Evolutionary conservation across 768 basidiomycete species (phyloP).

Genomic region (Fibroporia radiculosa): DNA sequence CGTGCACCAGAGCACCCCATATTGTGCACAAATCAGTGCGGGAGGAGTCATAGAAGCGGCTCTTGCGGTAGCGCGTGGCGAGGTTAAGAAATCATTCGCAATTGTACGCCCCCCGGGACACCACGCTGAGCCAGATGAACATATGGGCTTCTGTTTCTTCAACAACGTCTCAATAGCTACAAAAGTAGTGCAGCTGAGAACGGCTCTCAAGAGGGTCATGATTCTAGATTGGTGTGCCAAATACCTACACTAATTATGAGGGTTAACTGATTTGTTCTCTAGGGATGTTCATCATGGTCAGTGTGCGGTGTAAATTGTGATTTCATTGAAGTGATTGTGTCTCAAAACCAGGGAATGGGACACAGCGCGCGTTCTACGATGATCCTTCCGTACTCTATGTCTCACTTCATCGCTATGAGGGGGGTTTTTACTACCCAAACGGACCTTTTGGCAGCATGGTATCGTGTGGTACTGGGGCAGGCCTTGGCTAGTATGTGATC

Average conservation of each 20-base stretch:
- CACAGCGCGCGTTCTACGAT: slow-evolving; percentile 91
- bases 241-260: background rate
- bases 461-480: slow-evolving; percentile 77
- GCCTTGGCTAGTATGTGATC: slow-evolving; percentile 84
- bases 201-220: slow-evolving; percentile 69
- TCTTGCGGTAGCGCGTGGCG: slow-evolving; percentile 74
- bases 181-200: slow-evolving; percentile 66
- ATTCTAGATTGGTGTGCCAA: slow-evolving; percentile 83
- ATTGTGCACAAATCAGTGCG: slow-evolving; percentile 80
- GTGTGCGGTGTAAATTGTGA: slow-evolving; percentile 8
- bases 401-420: slow-evolving; percentile 91
- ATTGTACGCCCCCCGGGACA: slow-evolving; percentile 97
- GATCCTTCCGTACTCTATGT: slow-evolving; percentile 90
- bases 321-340: background rate
- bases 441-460: slow-evolving; percentile 84
- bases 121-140: slow-evolving; percentile 95
- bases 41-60: slow-evolving; percentile 92
- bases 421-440: slow-evolving; percentile 87
- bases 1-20: slow-evolving; percentile 78
- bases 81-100: slow-evolving; percentile 83
- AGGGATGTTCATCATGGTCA: slow-evolving; percentile 96
- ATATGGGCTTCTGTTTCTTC: slow-evolving; percentile 99
- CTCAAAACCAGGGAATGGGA: slow-evolving; percentile 76
- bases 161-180: slow-evolving; percentile 96
- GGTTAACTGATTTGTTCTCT: slow-evolving; percentile 1